Evolutionary conservation across 768 basidiomycete genomes (phyloP), one percentile per base, ranked within the genome.

Genomic region (Trametes coccinea): DNA sequence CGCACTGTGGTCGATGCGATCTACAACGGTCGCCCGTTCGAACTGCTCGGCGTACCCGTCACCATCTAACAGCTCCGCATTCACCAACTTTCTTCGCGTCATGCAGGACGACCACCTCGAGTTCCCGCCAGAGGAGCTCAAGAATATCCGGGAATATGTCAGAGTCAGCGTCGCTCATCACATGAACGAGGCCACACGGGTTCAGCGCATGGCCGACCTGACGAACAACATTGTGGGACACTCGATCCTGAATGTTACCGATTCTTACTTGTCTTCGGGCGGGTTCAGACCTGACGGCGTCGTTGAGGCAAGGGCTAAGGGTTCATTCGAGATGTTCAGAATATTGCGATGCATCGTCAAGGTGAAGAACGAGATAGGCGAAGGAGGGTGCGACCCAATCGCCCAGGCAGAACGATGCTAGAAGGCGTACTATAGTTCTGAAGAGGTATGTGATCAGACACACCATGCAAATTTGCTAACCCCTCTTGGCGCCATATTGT

Each of bases 381-480:
- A 52, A 33, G 62, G 61, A 6, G 44, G 50, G 5, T 33, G 62
- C 47, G 62, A 66, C 37, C 66, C 66, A 8, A 31, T 33, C 16
- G 59, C 54, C 33, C 54, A 66, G 46, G 62, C 54, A 4, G 62
- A 63, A 39, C 49, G 41, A 34, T 48, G 14, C 29, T 66, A 66
- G 34, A 48, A 37, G 22, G 59, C 59, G 6, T 48, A 57, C 29
- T 62, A 60, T 45, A 44, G 40, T 7, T 62, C 61, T 37, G 30
- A 51, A 5, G 53, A 59, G 54, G 61, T 62, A 34, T 14, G 62
- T 33, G 16, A 30, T 34, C n/a, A 43, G 5, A 43, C 14, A 13
- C 41, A 14, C 13, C 14, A 16, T 43, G 41, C 5, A 43, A 43
- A 0, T 22, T 22, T 43, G 14, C 41, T 14, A 14, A 9, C 1